Conservation (phyloP, 2,329 filamentous ascomycete genomes). For the Stagonosporopsis vannaccii region DNA sequence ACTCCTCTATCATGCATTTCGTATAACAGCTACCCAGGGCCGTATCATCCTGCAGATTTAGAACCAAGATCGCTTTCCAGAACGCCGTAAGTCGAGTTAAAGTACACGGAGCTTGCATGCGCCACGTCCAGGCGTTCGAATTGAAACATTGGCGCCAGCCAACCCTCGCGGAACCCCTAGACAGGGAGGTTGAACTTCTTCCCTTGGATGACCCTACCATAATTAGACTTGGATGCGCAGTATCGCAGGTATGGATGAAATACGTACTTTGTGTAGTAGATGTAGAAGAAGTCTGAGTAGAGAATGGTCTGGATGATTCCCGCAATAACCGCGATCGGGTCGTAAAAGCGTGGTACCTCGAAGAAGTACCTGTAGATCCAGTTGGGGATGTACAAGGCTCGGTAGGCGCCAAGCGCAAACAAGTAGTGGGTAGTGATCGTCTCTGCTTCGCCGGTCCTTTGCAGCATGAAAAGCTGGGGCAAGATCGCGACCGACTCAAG, state of each 20-base stretch:
- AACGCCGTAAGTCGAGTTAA: slow-evolving; percentile 19
- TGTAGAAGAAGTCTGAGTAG: slow-evolving; percentile 99
- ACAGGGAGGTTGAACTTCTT: slow-evolving; percentile 64
- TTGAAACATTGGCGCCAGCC: not conserved
- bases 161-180: slow-evolving; percentile 35
- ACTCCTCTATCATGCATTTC: slow-evolving; percentile 13
- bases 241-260: not conserved
- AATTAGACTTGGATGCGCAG: slow-evolving; percentile 16
- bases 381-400: slow-evolving; percentile 96
- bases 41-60: not conserved
- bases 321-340: slow-evolving; percentile 87
- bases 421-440: slow-evolving; percentile 99
- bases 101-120: slow-evolving; percentile 19
- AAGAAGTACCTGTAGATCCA: slow-evolving; percentile 92
- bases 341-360: slow-evolving; percentile 72
- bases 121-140: slow-evolving; percentile 8
- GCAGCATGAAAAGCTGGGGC: slow-evolving; percentile 97
- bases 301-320: slow-evolving; percentile 92
- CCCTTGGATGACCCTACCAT: slow-evolving; percentile 58
- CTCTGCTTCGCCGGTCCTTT: slow-evolving; percentile 96
- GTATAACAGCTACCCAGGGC: slow-evolving; percentile 6
- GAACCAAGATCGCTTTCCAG: slow-evolving; percentile 3
- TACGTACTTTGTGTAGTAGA: slow-evolving; percentile 92
- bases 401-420: slow-evolving; percentile 89
- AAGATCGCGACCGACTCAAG: slow-evolving; percentile 95